A percentile compares a stretch with the other conserved stretches of the same genome.
These are phyloP conservation scores for Hymenoscyphus salicellus DNA, from an alignment of 2,329 filamentous ascomycete species.

Conservation along the genomic window DNA sequence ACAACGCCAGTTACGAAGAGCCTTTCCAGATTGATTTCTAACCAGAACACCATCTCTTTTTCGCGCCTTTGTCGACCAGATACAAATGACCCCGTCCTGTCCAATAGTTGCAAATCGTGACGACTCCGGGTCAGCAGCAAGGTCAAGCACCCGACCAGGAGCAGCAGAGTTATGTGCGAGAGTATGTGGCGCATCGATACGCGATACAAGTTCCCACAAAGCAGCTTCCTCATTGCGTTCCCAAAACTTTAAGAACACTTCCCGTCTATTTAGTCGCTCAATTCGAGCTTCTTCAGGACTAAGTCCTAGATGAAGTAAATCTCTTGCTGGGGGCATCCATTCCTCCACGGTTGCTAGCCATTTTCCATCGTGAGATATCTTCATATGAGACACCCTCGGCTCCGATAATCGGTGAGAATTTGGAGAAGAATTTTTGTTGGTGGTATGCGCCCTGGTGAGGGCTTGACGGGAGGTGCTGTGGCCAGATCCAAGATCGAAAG, in stretches of 20 bases:
- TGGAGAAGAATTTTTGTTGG: constrained; percentile 72
- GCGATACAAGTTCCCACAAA: constrained; percentile 72
- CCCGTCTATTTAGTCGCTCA: constrained; percentile 54
- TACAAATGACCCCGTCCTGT: constrained; percentile 70
- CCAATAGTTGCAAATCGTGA: constrained; percentile 82
- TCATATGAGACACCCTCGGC: constrained; percentile 72
- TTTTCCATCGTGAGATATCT: constrained; percentile 73
- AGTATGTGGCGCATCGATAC: constrained; percentile 79
- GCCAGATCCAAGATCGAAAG: constrained; percentile 77
- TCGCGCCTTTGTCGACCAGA: constrained; percentile 76
- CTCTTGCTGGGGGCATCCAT: constrained; percentile 73
- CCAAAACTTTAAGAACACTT: constrained; percentile 92
- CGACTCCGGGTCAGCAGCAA: constrained; percentile 67
- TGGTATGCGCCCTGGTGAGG: constrained; percentile 81
- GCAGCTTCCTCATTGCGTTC: constrained; percentile 55
- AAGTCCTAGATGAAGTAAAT: constrained; percentile 59
- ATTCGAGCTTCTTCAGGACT: constrained; percentile 44
- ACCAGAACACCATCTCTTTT: constrained; percentile 65
- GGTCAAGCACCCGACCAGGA: constrained; percentile 62
- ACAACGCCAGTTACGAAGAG: constrained; percentile 72
- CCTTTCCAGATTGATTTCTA: constrained; percentile 55
- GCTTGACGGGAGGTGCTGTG: constrained; percentile 83
- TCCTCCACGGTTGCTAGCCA: constrained; percentile 93
- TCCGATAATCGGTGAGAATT: constrained; percentile 70
- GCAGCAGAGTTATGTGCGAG: constrained; percentile 49